Conservation (phyloP, 176 grass and related monocot species). For the Phoenix roebelenii region DNA sequence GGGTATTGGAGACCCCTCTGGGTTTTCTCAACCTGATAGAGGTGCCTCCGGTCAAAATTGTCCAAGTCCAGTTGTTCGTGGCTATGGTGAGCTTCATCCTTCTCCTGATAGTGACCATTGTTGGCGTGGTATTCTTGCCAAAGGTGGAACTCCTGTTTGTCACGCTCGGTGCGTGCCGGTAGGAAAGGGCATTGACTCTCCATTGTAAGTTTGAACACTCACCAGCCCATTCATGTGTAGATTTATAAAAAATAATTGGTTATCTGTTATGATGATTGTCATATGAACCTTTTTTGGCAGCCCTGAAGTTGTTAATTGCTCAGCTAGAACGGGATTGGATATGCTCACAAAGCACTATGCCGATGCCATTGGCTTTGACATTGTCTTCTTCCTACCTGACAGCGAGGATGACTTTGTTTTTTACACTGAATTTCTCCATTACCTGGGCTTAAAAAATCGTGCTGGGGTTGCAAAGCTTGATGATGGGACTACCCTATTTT, state of each 20-base stretch:
- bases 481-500: slow-evolving; percentile 63
- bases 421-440: slow-evolving; percentile 86
- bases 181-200: slow-evolving; percentile 51
- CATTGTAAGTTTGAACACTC: slow-evolving; percentile 41
- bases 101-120: slow-evolving; percentile 40
- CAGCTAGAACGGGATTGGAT: slow-evolving; percentile 85
- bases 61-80: slow-evolving; percentile 44
- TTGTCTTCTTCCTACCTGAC: slow-evolving; percentile 84
- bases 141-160: slow-evolving; percentile 84
- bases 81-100: slow-evolving; percentile 27
- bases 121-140: slow-evolving; percentile 72
- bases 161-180: slow-evolving; percentile 79
- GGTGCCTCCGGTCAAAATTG: slow-evolving; percentile 29
- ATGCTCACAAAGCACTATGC: slow-evolving; percentile 68
- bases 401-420: slow-evolving; percentile 83
- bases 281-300: slow-evolving; percentile 33
- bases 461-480: slow-evolving; percentile 94
- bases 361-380: slow-evolving; percentile 66
- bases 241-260: too few relatives aligned
- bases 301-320: slow-evolving; percentile 55
- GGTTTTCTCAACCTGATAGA: slow-evolving; percentile 28
- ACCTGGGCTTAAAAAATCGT: slow-evolving; percentile 67
- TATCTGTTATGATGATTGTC: too few relatives aligned
- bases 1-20: slow-evolving; percentile 9
- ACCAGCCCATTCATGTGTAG: too few relatives aligned